These are phyloP conservation scores for Schwanniomyces pseudopolymorphus DNA, from an alignment of 805 yeast genomes.

Conservation along the genomic window DNA sequence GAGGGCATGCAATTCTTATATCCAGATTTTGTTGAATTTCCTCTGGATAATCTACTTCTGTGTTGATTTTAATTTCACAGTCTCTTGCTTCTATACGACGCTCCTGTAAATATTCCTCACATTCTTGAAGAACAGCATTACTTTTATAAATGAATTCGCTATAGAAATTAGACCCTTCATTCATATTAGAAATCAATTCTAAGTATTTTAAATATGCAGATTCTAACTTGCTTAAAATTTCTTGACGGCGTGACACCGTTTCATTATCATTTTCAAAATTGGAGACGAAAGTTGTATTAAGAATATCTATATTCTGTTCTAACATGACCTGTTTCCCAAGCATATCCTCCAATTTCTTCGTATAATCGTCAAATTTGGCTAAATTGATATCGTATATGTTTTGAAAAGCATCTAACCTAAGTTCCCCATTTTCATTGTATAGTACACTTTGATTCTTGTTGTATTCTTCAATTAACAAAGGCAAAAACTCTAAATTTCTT, in stretches of 20 bases:
- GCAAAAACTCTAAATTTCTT: slow-evolving; percentile 48
- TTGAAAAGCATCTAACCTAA: slow-evolving; percentile 34
- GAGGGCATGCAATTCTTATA: background rate
- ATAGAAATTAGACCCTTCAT: slow-evolving; percentile 73
- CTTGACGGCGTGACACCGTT: slow-evolving; percentile 40
- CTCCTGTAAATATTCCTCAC: slow-evolving; percentile 50
- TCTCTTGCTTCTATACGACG: slow-evolving; percentile 55
- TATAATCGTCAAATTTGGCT: slow-evolving; percentile 48
- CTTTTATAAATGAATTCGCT: slow-evolving; percentile 54
- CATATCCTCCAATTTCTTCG: slow-evolving; percentile 43
- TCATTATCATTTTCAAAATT: slow-evolving; percentile 15
- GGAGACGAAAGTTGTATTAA: slow-evolving; percentile 29
- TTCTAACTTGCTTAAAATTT: slow-evolving; percentile 52
- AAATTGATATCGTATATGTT: slow-evolving; percentile 42
- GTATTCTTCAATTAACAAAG: slow-evolving; percentile 51
- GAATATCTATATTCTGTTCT: slow-evolving; percentile 35
- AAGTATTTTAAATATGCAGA: slow-evolving; percentile 48
- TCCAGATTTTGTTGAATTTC: background rate
- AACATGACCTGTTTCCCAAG: slow-evolving; percentile 31
- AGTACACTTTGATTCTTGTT: slow-evolving; percentile 20
- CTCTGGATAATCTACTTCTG: background rate
- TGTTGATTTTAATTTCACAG: slow-evolving; percentile 31
- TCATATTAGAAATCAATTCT: slow-evolving; percentile 59
- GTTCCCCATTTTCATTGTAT: slow-evolving; percentile 13
- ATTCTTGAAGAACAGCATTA: slow-evolving; percentile 43